Conservation (phyloP, 805 yeast species). For the Wickerhamomyces silvicola region DNA sequence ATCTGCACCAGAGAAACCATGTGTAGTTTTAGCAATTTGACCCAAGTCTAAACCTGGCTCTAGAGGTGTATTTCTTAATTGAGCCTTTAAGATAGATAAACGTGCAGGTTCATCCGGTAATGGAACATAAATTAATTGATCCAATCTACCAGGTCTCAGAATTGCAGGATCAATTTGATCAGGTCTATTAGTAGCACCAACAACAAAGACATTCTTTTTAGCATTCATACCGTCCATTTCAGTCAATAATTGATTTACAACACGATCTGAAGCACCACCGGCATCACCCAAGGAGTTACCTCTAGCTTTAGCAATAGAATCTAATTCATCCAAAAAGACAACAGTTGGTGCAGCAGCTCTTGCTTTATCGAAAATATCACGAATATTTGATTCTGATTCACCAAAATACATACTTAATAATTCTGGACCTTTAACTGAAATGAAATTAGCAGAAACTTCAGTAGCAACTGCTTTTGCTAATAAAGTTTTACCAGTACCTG, state of each 20-base stretch:
- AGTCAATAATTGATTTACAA: slow-evolving; percentile 89
- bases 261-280: slow-evolving; percentile 95
- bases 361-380: slow-evolving; percentile 97
- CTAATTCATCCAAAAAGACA: slow-evolving; percentile 96
- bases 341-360: slow-evolving; percentile 99
- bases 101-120: slow-evolving; percentile 95
- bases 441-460: slow-evolving; percentile 96
- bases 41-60: slow-evolving; percentile 91
- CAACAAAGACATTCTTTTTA: slow-evolving; percentile 95
- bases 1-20: slow-evolving; percentile 99
- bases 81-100: slow-evolving; percentile 88
- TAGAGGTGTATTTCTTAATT: slow-evolving; percentile 95
- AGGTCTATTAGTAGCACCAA: slow-evolving; percentile 99
- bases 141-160: slow-evolving; percentile 98
- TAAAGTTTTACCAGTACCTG: slow-evolving; percentile 99
- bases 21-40: slow-evolving; percentile 89
- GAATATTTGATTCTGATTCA: slow-evolving; percentile 94
- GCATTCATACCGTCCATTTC: slow-evolving; percentile 99
- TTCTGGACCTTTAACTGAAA: slow-evolving; percentile 96
- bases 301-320: slow-evolving; percentile 95
- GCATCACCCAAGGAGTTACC: slow-evolving; percentile 91
- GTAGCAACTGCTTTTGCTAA: slow-evolving; percentile 99
- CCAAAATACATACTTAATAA: slow-evolving; percentile 98
- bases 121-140: slow-evolving; percentile 97
- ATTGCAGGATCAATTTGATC: slow-evolving; percentile 99